Base-by-base conservation (phyloP, 176 grass and related monocot genomes). In the Aegilops speltoides region DNA sequence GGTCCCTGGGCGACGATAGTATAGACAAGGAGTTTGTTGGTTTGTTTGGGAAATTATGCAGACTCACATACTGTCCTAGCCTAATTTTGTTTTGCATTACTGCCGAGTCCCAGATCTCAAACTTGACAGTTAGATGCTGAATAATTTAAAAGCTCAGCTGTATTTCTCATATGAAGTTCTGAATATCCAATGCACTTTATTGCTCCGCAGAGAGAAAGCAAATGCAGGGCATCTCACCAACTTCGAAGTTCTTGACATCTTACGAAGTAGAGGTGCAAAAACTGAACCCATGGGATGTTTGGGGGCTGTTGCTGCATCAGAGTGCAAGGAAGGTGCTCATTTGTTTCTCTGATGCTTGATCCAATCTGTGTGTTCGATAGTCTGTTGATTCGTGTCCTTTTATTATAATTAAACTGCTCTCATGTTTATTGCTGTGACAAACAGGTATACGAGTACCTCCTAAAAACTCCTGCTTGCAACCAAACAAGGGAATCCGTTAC, bases 271-370 rank as follows among this genome's bases (percentile, higher is more conserved):
- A 89, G 93, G 90, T 20, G 96, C 93, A n/a, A 94, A 87, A 79
- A 84, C 68, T 19, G 89, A 97, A 29, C 95, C 93, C 15, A 97
- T 97, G 91, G 93, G 93, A 50, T 97, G 95, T 45, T 82, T 97
- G 80, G 95, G 95, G 57, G 83, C 85, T 67, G 95, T 93, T 60
- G 69, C 91, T 38, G 89, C 89, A 77, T 95, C 95, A 28, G 95
- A 95, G 72, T 95, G 95, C 79, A 95, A 97, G 93, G 95, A 95
- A 97, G 93, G 95, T 95, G 36, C 0, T 48, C 31, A 56, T 5
- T 66, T 89, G 3, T 22, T 84, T 66, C 73, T 82, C 16, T 90
- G 0, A 41, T 79, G 31, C 76, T 38, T 75, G 38, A 46, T n/a
- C 25, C 63, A 34, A 14, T 41, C 20, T 22, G 34, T 73, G 64